Conservation (phyloP, 192 early-diverging fungal genomes). For the Backusella psychrophila region DNA sequence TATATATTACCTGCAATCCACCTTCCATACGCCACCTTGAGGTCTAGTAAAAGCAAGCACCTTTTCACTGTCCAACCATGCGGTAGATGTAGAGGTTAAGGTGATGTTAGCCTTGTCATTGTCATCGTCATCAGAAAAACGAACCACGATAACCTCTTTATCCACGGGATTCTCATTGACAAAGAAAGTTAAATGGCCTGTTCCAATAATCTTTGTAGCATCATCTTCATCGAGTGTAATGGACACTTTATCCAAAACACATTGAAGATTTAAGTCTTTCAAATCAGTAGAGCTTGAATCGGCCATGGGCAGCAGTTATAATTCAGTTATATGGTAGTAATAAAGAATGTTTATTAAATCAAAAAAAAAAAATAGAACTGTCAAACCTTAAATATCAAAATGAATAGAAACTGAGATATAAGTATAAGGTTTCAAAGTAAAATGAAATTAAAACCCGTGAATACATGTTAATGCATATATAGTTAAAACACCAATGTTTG, state of each 20-base stretch:
- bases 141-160: background rate
- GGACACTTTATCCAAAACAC: background rate
- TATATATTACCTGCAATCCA: conserved; percentile 6
- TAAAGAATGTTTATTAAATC: background rate
- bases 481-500: too few species aligned
- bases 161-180: background rate
- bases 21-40: conserved; percentile 5
- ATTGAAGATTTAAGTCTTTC: background rate
- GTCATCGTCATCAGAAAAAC: conserved; percentile 1
- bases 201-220: background rate
- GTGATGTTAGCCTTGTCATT: background rate
- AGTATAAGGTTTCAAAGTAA: background rate
- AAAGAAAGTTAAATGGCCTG: conserved; percentile 2
- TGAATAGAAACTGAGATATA: background rate
- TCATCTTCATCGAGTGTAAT: background rate
- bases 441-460: background rate
- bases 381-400: background rate
- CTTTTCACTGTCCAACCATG: conserved; percentile 6
- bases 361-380: background rate
- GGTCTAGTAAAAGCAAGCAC: background rate
- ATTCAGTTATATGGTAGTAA: background rate
- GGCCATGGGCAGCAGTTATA: background rate
- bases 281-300: background rate
- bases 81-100: background rate
- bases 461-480: too few species aligned